Percentiles rank a stretch among this genome's conserved stretches.
Evolutionary conservation across 2,329 filamentous ascomycete genomes (phyloP).

Genomic region (Penicillium brasilianum): DNA sequence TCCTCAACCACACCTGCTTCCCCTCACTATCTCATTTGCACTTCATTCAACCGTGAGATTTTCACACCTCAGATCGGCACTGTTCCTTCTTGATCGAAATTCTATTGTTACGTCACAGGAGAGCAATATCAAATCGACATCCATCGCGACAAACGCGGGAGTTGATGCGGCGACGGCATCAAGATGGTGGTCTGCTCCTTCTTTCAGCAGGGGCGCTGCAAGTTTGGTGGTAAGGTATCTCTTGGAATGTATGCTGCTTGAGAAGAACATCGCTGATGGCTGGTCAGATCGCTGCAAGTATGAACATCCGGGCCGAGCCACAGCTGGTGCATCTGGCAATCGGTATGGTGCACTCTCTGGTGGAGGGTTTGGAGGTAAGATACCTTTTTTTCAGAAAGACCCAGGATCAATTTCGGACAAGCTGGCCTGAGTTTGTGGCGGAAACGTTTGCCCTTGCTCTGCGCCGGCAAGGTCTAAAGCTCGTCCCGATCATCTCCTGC

Average conservation of each 20-base stretch:
- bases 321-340: slow-evolving; percentile 53
- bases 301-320: slow-evolving; percentile 59
- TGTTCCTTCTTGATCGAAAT: background rate
- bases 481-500: background rate
- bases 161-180: slow-evolving; percentile 9
- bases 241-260: background rate
- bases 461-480: background rate
- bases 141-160: slow-evolving; percentile 3
- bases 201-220: slow-evolving; percentile 69
- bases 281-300: slow-evolving; percentile 62
- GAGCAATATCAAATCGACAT: background rate
- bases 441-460: background rate
- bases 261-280: slow-evolving; percentile 22
- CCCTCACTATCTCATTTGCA: background rate
- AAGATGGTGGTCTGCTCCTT: slow-evolving; percentile 64
- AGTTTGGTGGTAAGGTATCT: slow-evolving; percentile 62
- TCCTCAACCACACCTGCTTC: background rate
- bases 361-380: slow-evolving; percentile 49
- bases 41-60: background rate
- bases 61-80: background rate
- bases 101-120: background rate
- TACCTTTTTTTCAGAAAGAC: background rate
- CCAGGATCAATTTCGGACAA: background rate
- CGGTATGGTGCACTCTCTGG: slow-evolving; percentile 61
- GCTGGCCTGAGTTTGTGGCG: background rate